Percentiles rank a stretch among this genome's conserved stretches.
Evolutionary conservation across 2,329 filamentous ascomycete species (phyloP).

Genomic region (Malbranchea zuffiana): DNA sequence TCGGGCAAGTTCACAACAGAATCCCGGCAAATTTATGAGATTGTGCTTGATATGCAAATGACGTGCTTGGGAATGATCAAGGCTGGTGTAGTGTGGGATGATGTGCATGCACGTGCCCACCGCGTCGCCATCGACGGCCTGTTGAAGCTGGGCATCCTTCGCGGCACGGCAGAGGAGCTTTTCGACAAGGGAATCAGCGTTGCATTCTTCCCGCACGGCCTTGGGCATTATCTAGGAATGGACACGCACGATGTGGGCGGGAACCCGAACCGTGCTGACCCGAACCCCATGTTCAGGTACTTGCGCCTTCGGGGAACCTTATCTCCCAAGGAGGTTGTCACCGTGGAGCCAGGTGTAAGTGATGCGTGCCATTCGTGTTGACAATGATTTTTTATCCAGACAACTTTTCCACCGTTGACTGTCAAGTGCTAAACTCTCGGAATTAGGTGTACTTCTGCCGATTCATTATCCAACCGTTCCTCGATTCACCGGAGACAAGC

Average conservation of each 20-base stretch:
- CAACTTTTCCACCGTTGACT: constrained; percentile 6
- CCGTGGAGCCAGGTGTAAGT: constrained; percentile 81
- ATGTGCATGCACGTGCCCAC: constrained; percentile 63
- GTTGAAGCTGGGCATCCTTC: constrained; percentile 59
- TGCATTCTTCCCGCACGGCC: constrained; percentile 83
- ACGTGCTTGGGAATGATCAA: constrained; percentile 58
- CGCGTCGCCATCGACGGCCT: constrained; percentile 61
- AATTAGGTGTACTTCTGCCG: constrained; percentile 87
- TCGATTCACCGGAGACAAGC: constrained; percentile 58
- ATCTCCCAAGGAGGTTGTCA: constrained; percentile 73
- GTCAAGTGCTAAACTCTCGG: too few relatives aligned
- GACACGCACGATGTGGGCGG: constrained; percentile 84
- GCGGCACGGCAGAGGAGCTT: constrained; percentile 56
- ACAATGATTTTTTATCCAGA: background rate
- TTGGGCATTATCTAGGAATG: constrained; percentile 85
- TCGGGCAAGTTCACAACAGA: constrained; percentile 58
- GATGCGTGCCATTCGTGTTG: background rate
- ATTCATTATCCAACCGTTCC: constrained; percentile 74
- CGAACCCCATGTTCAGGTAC: constrained; percentile 77
- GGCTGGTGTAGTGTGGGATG: constrained; percentile 59
- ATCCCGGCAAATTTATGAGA: constrained; percentile 60
- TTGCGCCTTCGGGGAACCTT: constrained; percentile 65
- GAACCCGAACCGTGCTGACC: constrained; percentile 60
- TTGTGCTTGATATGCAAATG: constrained; percentile 72
- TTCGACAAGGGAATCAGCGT: constrained; percentile 67